Percentiles rank a stretch among this genome's conserved stretches.
Evolutionary conservation across 805 yeast species (phyloP).

Genomic region (Clavispora vitiphila): DNA sequence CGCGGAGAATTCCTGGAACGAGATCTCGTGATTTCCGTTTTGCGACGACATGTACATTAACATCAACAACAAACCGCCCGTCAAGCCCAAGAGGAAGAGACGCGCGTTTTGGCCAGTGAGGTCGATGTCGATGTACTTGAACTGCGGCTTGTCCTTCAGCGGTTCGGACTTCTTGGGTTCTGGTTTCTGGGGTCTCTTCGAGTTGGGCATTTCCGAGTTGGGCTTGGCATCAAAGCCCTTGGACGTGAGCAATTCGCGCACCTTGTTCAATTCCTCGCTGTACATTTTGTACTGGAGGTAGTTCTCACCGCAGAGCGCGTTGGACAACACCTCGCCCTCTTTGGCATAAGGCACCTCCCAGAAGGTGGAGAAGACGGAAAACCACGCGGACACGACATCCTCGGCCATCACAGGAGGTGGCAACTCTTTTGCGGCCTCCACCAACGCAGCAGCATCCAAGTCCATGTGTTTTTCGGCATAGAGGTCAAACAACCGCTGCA

Average conservation of each 20-base stretch:
- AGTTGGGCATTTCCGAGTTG: neutral
- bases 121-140: constrained; percentile 19
- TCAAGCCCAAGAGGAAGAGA: constrained; percentile 28
- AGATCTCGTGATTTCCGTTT: constrained; percentile 45
- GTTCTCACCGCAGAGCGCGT: constrained; percentile 27
- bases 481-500: constrained; percentile 17
- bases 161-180: constrained; percentile 5
- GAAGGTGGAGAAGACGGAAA: constrained; percentile 24
- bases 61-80: constrained; percentile 24
- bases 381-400: constrained; percentile 23
- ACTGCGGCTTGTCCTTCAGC: constrained; percentile 7
- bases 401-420: constrained; percentile 5
- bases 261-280: constrained; percentile 6
- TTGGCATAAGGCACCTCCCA: constrained; percentile 18
- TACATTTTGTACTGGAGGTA: constrained; percentile 15
- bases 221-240: neutral
- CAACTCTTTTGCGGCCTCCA: constrained; percentile 10
- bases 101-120: constrained; percentile 20
- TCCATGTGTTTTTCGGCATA: neutral
- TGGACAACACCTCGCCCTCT: constrained; percentile 16
- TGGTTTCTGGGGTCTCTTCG: neutral
- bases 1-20: constrained; percentile 88
- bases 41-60: constrained; percentile 16
- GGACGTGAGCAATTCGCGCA: neutral
- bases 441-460: neutral